phyloP scores from a whole-genome alignment of 2,329 filamentous ascomycete genomes.

The Aspergillus transmontanensis region DNA sequence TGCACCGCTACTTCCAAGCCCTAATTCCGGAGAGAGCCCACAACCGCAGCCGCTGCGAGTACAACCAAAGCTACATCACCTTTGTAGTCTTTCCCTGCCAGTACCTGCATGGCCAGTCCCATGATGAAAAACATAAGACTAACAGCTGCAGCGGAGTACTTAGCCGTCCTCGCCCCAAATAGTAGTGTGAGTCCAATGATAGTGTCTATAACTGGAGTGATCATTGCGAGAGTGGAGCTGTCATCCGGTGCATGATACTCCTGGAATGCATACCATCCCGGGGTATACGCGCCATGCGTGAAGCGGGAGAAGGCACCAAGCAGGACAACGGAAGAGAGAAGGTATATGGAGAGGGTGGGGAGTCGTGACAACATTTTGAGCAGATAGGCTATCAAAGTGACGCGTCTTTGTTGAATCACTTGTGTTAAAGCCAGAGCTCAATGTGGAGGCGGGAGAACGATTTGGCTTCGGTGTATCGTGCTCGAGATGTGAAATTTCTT shows the following conservation, averaged over 20 bases:
- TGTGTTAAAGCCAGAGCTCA: not conserved
- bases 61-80: constrained; percentile 1
- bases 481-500: not conserved
- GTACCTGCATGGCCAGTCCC: not conserved
- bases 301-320: constrained; percentile 9
- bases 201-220: not conserved
- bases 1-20: too few species aligned
- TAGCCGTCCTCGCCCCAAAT: accelerated
- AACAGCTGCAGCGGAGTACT: not conserved
- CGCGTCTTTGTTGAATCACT: not conserved
- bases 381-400: not conserved
- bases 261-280: constrained; percentile 5
- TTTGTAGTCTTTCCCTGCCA: not conserved
- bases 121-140: not conserved
- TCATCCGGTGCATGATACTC: constrained; percentile 8
- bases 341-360: not conserved
- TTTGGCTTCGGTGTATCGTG: not conserved
- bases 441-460: not conserved
- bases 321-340: not conserved
- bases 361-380: not conserved
- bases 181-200: not conserved
- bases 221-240: not conserved
- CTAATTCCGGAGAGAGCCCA: not conserved
- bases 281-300: constrained; percentile 6
- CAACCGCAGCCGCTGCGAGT: not conserved